Evolutionary conservation across 768 basidiomycete species (phyloP).

Genomic region (Mycena capillaripes): DNA sequence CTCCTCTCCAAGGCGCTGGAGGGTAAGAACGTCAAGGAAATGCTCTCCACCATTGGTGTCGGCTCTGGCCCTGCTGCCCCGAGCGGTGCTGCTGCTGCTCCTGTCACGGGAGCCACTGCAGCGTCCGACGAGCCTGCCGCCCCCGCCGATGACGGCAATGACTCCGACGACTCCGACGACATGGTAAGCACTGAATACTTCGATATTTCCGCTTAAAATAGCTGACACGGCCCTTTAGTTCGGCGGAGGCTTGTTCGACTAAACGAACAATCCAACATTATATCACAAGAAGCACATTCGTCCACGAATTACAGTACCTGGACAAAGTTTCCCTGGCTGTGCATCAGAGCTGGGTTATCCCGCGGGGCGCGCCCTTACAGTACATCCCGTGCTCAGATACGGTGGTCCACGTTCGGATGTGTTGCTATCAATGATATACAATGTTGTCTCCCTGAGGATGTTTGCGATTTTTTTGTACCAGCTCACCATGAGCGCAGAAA

Average conservation of each 20-base stretch:
- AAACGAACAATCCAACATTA: background rate
- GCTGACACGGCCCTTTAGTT: background rate
- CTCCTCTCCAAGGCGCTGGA: slow-evolving; percentile 89
- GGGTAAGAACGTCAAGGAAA: slow-evolving; percentile 86
- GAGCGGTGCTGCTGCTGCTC: background rate
- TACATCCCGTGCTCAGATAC: background rate
- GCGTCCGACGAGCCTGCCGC: slow-evolving; percentile 10
- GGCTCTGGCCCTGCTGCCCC: background rate
- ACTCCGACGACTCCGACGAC: slow-evolving; percentile 17
- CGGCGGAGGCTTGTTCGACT: slow-evolving; percentile 10
- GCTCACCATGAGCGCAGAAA: too few species aligned
- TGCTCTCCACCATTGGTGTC: slow-evolving; percentile 82
- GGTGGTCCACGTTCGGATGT: background rate
- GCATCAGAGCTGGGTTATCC: background rate
- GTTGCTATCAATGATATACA: background rate
- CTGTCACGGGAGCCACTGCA: background rate
- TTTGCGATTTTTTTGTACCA: too few species aligned
- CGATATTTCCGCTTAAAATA: background rate
- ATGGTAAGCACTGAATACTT: slow-evolving; percentile 7
- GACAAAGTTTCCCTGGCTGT: background rate
- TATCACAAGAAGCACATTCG: background rate
- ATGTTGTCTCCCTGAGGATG: too few species aligned
- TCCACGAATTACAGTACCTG: background rate
- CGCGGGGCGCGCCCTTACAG: background rate
- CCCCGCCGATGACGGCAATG: background rate